phyloP scores from a whole-genome alignment of 176 grass and related monocot species.

The Guadua angustifolia region DNA sequence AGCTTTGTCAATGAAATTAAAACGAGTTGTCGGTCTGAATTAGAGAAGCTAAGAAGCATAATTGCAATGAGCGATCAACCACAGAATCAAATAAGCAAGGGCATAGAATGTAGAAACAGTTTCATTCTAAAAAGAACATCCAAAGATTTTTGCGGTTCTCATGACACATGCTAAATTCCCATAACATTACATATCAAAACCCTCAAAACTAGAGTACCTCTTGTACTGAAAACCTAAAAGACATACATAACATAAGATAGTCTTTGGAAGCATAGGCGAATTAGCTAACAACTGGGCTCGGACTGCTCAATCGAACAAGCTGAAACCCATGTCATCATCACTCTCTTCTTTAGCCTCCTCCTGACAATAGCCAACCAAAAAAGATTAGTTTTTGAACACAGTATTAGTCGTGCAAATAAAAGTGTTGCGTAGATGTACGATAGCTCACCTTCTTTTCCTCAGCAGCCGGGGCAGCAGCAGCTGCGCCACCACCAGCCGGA shows the following conservation, averaged over 20 bases:
- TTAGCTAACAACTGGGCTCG: background rate
- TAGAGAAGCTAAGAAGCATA: background rate
- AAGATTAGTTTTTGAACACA: background rate
- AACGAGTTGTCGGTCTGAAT: background rate
- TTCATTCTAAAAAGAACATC: background rate
- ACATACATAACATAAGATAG: background rate
- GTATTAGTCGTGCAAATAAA: background rate
- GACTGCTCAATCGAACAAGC: constrained; percentile 67
- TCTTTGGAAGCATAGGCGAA: background rate
- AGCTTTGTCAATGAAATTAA: background rate
- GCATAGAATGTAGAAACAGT: background rate
- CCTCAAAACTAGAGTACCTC: constrained; percentile 19
- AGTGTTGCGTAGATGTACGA: background rate
- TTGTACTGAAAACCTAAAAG: constrained; percentile 37
- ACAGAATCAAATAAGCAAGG: background rate
- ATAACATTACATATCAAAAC: constrained; percentile 34
- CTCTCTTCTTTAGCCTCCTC: constrained; percentile 82
- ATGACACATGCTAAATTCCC: constrained; percentile 21
- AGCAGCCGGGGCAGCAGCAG: constrained; percentile 48
- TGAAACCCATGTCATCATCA: constrained; percentile 89
- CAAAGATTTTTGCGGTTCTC: constrained; percentile 10
- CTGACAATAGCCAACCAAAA: constrained; percentile 22
- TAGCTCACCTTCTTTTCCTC: constrained; percentile 73
- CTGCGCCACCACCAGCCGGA: constrained; percentile 43
- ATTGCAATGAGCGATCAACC: background rate